Percentiles rank a stretch among this genome's conserved stretches.
Conservation (phyloP, 2,329 filamentous ascomycete genomes). For the Colletotrichum tabaci region DNA sequence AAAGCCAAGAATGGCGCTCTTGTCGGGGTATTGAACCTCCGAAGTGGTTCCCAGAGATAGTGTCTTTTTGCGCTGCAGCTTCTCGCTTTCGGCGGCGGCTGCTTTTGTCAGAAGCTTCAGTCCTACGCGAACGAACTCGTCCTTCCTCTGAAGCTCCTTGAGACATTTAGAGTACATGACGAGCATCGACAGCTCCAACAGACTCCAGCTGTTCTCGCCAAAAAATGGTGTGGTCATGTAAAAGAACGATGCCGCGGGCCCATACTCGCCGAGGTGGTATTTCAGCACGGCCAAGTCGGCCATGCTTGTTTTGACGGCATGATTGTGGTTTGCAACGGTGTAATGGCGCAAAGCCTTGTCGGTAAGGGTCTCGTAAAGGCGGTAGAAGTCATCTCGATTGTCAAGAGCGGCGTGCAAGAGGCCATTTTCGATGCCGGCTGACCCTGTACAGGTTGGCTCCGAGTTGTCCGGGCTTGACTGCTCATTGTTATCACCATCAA, state of each 20-base stretch:
- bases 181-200: conserved; percentile 86
- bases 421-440: conserved; percentile 66
- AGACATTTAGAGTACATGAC: conserved; percentile 89
- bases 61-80: conserved; percentile 57
- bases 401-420: conserved; percentile 74
- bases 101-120: conserved; percentile 82
- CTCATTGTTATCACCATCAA: conserved; percentile 60
- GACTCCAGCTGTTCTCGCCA: conserved; percentile 82
- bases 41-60: conserved; percentile 38
- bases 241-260: conserved; percentile 82
- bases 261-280: conserved; percentile 81
- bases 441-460: conserved; percentile 33
- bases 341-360: conserved; percentile 88
- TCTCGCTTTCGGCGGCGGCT: conserved; percentile 68
- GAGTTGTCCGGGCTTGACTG: conserved; percentile 34
- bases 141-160: conserved; percentile 79
- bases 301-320: conserved; percentile 83
- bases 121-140: conserved; percentile 84
- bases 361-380: conserved; percentile 82
- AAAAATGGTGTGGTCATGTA: conserved; percentile 84
- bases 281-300: conserved; percentile 91
- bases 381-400: conserved; percentile 75
- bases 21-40: conserved; percentile 48
- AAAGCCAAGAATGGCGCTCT: conserved; percentile 61
- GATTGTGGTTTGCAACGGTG: conserved; percentile 81